Evolutionary conservation across 2,329 filamentous ascomycete species (phyloP).

Genomic region (Colletotrichum tamarilloi): DNA sequence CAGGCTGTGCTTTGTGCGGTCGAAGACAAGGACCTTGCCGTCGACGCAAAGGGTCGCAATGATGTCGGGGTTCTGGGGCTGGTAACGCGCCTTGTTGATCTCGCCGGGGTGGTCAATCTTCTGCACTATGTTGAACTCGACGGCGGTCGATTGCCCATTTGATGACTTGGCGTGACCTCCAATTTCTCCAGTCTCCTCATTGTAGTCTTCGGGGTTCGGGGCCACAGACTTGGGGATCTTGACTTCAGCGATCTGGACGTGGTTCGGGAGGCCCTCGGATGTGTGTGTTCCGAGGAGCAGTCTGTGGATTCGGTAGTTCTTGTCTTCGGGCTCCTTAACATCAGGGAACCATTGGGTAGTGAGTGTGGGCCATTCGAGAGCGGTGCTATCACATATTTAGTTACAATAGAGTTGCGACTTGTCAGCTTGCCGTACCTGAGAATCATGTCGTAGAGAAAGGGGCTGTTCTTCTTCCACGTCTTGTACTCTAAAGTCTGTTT

Average conservation of each 20-base stretch:
- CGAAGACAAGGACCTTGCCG: conserved; percentile 90
- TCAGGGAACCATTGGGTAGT: conserved; percentile 99
- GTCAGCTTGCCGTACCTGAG: conserved; percentile 68
- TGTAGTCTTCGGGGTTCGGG: conserved; percentile 85
- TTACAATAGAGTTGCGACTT: background rate
- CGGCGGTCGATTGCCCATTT: conserved; percentile 69
- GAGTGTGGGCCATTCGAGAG: conserved; percentile 95
- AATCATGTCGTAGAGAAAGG: conserved; percentile 98
- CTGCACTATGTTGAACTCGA: conserved; percentile 93
- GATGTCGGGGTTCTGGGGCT: conserved; percentile 96
- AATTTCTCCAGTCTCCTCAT: conserved; percentile 92
- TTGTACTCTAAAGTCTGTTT: conserved; percentile 82
- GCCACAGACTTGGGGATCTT: conserved; percentile 85
- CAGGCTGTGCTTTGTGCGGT: conserved; percentile 91
- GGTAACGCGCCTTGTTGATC: conserved; percentile 98
- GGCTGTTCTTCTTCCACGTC: conserved; percentile 99
- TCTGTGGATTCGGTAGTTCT: conserved; percentile 88
- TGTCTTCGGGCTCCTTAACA: conserved; percentile 86
- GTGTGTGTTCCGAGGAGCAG: conserved; percentile 96
- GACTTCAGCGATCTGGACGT: conserved; percentile 93
- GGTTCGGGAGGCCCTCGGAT: conserved; percentile 85
- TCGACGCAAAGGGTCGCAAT: conserved; percentile 94
- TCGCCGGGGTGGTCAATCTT: conserved; percentile 97
- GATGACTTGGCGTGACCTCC: conserved; percentile 86
- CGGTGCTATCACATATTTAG: conserved; percentile 68